Conservation (phyloP, 148 eudicot species). For the Rheum nobile region DNA sequence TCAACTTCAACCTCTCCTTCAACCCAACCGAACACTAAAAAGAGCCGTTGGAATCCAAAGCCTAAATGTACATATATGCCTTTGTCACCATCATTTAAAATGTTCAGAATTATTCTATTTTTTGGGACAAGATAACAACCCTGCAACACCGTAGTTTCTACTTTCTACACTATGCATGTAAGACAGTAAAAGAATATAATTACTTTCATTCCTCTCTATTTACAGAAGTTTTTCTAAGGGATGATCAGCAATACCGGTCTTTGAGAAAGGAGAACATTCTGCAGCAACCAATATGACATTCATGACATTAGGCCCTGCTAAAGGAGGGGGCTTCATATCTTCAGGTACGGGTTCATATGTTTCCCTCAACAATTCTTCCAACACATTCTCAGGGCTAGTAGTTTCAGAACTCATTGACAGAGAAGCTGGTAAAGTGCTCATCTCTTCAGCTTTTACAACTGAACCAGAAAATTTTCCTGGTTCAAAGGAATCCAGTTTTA, state of each 20-base stretch:
- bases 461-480: conserved; percentile 10
- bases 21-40: no score
- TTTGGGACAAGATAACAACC: not conserved
- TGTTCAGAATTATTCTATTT: no score
- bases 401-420: conserved; percentile 18
- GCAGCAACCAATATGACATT: conserved; percentile 86
- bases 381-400: conserved; percentile 21
- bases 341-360: conserved; percentile 24
- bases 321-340: conserved; percentile 60
- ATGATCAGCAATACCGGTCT: not conserved
- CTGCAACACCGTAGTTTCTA: not conserved
- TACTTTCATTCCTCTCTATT: not conserved
- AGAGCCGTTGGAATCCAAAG: not conserved
- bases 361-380: conserved; percentile 24
- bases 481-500: conserved; percentile 8
- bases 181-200: not conserved
- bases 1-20: no score
- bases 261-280: conserved; percentile 14
- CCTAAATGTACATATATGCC: not conserved
- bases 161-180: not conserved
- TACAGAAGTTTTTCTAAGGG: not conserved
- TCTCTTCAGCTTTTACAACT: conserved; percentile 12
- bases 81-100: not conserved
- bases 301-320: conserved; percentile 89
- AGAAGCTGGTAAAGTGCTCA: conserved; percentile 15